Conservation (phyloP, 345 rosid genomes). For the Sisymbrium irio region DNA sequence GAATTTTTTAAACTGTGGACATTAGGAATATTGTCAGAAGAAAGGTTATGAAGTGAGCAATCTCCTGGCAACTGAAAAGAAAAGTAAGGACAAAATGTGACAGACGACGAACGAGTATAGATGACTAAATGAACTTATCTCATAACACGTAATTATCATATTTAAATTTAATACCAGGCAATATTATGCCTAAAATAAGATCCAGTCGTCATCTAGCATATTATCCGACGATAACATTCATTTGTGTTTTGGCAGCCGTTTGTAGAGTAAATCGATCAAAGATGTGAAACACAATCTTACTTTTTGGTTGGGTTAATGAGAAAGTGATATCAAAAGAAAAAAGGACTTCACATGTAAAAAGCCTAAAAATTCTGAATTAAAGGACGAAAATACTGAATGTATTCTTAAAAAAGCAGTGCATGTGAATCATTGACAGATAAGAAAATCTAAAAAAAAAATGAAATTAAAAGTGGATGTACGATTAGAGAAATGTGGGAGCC, state of each 20-base stretch:
- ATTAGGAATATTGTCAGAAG: neutral
- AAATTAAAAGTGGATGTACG: conserved; percentile 28
- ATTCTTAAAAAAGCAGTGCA: conserved; percentile 5
- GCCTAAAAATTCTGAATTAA: conserved; percentile 31
- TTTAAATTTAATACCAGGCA: neutral
- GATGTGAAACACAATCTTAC: neutral
- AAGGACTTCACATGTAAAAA: conserved; percentile 20
- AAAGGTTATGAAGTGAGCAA: neutral
- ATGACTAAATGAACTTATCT: neutral
- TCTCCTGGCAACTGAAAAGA: neutral
- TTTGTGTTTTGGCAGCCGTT: neutral
- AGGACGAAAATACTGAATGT: conserved; percentile 24
- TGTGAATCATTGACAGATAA: conserved; percentile 37
- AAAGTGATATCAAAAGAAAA: neutral
- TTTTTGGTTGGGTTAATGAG: neutral
- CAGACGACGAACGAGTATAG: neutral
- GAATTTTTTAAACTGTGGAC: neutral
- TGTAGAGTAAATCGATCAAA: neutral
- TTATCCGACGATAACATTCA: neutral
- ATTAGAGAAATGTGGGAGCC: conserved; percentile 26
- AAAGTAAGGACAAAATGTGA: neutral
- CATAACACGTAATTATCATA: neutral
- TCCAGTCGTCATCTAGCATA: neutral
- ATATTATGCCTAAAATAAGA: neutral
- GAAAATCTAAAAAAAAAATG: neutral